A percentile compares a stretch with the other conserved stretches of the same genome.
Conservation (phyloP, 306 rosid species). For the Malus domestica region DNA sequence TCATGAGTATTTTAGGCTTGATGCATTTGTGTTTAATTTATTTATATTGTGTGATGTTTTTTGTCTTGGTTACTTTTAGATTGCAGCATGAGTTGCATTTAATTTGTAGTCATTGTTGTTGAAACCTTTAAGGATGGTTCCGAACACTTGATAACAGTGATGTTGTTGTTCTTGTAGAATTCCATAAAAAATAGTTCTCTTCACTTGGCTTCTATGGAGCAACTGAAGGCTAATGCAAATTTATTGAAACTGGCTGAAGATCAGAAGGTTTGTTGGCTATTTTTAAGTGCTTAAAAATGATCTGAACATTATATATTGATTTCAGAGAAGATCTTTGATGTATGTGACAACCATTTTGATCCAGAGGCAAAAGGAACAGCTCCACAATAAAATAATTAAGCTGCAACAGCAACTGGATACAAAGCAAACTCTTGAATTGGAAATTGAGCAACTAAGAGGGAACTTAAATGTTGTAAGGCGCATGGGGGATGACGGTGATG, state of each 20-base stretch:
- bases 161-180: conserved; percentile 43
- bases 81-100: neutral
- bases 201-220: conserved; percentile 80
- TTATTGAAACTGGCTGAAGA: conserved; percentile 83
- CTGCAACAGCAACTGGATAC: conserved; percentile 73
- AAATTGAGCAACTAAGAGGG: conserved; percentile 81
- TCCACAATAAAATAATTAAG: conserved; percentile 60
- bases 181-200: conserved; percentile 59
- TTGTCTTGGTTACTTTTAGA: conserved; percentile 2
- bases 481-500: conserved; percentile 80
- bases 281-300: conserved; percentile 15
- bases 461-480: conserved; percentile 66
- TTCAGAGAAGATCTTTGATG: conserved; percentile 21
- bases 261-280: conserved; percentile 66
- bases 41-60: neutral
- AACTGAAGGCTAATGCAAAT: conserved; percentile 64
- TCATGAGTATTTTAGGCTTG: neutral
- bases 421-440: conserved; percentile 84
- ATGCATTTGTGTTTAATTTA: neutral
- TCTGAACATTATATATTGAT: conserved; percentile 21
- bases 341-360: conserved; percentile 29
- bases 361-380: conserved; percentile 84
- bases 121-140: conserved; percentile 13
- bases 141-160: conserved; percentile 2
- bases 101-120: conserved; percentile 2